Base-by-base conservation (phyloP, 768 basidiomycete species). In the Boletellus sp. region DNA sequence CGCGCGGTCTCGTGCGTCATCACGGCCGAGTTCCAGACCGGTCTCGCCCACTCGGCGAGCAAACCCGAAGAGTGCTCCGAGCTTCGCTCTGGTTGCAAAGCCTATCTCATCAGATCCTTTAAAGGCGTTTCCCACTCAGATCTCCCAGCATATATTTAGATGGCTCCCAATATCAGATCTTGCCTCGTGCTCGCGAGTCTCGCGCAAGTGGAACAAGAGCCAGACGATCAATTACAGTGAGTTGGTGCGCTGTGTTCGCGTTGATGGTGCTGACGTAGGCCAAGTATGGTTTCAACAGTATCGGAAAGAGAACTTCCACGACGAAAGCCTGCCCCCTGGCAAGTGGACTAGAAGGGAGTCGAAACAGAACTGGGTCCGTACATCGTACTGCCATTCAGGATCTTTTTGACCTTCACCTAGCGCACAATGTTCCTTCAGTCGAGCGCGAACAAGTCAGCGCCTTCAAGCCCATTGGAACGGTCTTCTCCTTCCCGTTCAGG, bases 271-370 rank as follows among this genome's bases (percentile, higher is more conserved):
- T 64, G 45, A 57, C 56, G 8, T 23, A 13, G 19, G 32, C 32
- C 59, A 12, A 96, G 94, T 95, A 10, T 96, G 94, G 94, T 96
- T 94, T 72, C 87, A 90, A 56, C 85, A 89, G 56, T 93, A 91
- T 65, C 76, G 94, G 47, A 89, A 85, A 56, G 89, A 93, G 53
- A 84, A 87, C 57, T 90, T 96, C 56, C 84, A 90, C 38, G 87
- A 91, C 53, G 82, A 84, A 26, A 83, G 79, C 50, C 66, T 90
- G 42, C 85, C 87, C 4, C 78, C 84, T 10, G 89, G 85, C 32
- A 93, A 93, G 67, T 96, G 93, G 93, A 88, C 91, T 9, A 89
- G 88, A 63, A 77, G 86, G 48, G 93, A 96, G 67, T 93, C 90
- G n/a, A 96, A 93, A 65, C 87, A 91, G 69, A 86, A 86, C 56